Evolutionary conservation across 306 rosid species (phyloP).

Genomic region (Castanea sativa): DNA sequence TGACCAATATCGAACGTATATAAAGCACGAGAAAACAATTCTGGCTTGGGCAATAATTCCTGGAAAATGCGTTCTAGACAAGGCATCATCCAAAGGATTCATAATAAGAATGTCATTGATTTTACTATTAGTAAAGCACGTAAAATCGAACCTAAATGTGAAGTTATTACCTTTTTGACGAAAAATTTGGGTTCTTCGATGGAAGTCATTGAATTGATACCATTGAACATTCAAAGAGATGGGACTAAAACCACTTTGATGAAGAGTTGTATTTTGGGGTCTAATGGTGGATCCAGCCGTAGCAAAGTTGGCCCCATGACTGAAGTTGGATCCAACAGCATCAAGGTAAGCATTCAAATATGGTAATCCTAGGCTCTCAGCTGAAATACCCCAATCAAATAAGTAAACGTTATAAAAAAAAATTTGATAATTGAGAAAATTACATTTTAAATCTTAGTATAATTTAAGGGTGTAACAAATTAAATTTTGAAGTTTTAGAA

Average conservation of each 20-base stretch:
- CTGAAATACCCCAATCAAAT: conserved; percentile 19
- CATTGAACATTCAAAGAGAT: conserved; percentile 62
- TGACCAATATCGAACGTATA: conserved; percentile 53
- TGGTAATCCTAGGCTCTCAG: conserved; percentile 49
- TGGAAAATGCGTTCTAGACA: conserved; percentile 34
- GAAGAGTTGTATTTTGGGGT: conserved; percentile 57
- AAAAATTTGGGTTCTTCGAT: conserved; percentile 36
- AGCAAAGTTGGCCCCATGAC: conserved; percentile 74
- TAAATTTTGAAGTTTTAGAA: too few species aligned
- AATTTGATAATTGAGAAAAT: too few species aligned
- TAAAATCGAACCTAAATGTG: not conserved
- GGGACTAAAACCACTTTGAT: conserved; percentile 71
- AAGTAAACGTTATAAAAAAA: too few species aligned
- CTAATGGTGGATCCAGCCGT: conserved; percentile 72
- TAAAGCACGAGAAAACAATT: conserved; percentile 27
- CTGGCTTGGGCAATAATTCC: conserved; percentile 33
- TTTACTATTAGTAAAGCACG: too few species aligned
- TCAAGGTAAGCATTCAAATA: conserved; percentile 66
- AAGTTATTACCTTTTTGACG: conserved; percentile 35
- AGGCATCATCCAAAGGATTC: not conserved
- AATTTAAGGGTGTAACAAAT: too few species aligned
- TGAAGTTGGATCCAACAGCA: conserved; percentile 69
- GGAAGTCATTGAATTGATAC: conserved; percentile 56
- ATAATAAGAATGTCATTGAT: too few species aligned
- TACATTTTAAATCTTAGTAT: too few species aligned